phyloP scores from a whole-genome alignment of 306 rosid species.

The Trifolium dubium region DNA sequence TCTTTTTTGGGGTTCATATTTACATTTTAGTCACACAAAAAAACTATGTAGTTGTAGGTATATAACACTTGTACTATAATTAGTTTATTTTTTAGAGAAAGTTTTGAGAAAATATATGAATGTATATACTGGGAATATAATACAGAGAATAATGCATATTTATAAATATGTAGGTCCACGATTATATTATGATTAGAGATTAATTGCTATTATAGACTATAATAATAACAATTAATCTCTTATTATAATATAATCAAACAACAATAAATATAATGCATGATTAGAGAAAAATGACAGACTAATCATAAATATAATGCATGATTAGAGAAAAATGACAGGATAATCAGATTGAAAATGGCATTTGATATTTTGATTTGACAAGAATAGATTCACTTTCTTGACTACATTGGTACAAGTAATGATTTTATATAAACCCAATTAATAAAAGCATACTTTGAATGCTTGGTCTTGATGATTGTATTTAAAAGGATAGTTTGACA shows the following conservation, averaged over 20 bases:
- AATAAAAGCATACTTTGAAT: slow-evolving; percentile 11
- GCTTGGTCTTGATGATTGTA: slow-evolving; percentile 11
- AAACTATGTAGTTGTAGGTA: background rate
- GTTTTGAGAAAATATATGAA: background rate
- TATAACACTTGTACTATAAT: background rate
- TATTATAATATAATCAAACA: no score
- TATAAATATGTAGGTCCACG: background rate
- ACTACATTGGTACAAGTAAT: slow-evolving; percentile 32
- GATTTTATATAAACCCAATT: slow-evolving; percentile 1
- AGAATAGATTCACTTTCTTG: slow-evolving; percentile 41
- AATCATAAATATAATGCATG: slow-evolving; percentile 5
- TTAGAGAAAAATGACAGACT: no score
- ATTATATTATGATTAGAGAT: background rate
- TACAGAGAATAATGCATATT: background rate
- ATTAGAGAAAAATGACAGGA: slow-evolving; percentile 43
- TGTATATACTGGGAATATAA: background rate
- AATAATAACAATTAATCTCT: no score
- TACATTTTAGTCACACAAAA: no score
- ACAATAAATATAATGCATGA: no score
- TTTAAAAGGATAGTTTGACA: slow-evolving; percentile 15
- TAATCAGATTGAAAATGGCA: slow-evolving; percentile 36
- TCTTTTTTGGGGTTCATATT: background rate
- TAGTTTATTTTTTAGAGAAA: background rate
- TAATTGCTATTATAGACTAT: no score
- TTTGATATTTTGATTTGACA: slow-evolving; percentile 34